These are phyloP conservation scores for Candida endomychidarum DNA, from an alignment of 805 yeast species.

Conservation along the genomic window DNA sequence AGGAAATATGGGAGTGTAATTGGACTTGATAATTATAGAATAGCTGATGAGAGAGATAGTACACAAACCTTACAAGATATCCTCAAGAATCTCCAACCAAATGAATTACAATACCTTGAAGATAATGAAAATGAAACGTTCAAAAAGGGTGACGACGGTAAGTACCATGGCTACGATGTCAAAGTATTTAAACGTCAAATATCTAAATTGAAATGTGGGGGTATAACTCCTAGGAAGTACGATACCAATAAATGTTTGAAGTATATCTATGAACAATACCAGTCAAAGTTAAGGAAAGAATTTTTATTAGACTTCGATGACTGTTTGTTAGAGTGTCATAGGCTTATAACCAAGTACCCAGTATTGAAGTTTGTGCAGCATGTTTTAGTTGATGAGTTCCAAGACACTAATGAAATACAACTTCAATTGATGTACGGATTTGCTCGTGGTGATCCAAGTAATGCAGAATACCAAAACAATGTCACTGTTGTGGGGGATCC, in stretches of 20 bases:
- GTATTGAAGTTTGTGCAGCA: slow-evolving; percentile 56
- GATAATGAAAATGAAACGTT: slow-evolving; percentile 8
- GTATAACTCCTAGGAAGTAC: slow-evolving; percentile 44
- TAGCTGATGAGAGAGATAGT: slow-evolving; percentile 69
- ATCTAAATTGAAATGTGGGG: slow-evolving; percentile 57
- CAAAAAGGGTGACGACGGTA: slow-evolving; percentile 17
- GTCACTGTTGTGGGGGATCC: slow-evolving; percentile 95
- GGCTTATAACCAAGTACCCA: slow-evolving; percentile 47
- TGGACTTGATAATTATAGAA: slow-evolving; percentile 46
- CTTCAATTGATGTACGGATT: slow-evolving; percentile 59
- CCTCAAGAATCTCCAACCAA: slow-evolving; percentile 23
- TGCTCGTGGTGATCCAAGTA: slow-evolving; percentile 35
- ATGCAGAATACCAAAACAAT: slow-evolving; percentile 39
- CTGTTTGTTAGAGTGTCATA: slow-evolving; percentile 56
- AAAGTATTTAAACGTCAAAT: slow-evolving; percentile 45
- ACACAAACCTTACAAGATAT: slow-evolving; percentile 45
- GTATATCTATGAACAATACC: slow-evolving; percentile 52
- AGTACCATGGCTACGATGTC: slow-evolving; percentile 37
- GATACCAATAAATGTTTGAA: slow-evolving; percentile 8
- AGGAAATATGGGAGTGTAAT: slow-evolving; percentile 52
- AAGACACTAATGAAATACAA: slow-evolving; percentile 84
- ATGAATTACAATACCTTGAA: slow-evolving; percentile 17
- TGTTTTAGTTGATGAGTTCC: slow-evolving; percentile 90
- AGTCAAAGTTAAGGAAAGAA: slow-evolving; percentile 41
- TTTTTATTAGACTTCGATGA: slow-evolving; percentile 80